Base-by-base conservation (phyloP, 2,329 filamentous ascomycete species). In the Dactylellina sp. region DNA sequence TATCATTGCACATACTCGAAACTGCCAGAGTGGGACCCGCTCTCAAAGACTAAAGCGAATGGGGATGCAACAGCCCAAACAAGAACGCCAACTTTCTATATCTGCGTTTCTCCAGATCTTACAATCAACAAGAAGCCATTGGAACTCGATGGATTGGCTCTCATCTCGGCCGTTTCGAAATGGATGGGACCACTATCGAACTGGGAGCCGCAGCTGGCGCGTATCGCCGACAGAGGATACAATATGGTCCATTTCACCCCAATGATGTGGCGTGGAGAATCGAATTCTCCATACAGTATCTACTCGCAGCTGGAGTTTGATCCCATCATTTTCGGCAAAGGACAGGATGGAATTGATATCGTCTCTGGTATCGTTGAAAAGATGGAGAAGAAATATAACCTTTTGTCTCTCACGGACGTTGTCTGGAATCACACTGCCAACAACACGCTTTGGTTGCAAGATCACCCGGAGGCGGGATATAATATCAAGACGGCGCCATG, bases 211-310 rank as follows among this genome's bases (percentile, higher is more conserved):
- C 94, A 98, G 80, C 83, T 99, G 66, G 86, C 87, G 65, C 93
- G 95, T 25, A 97, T 99, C 80, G 91, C 91, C 80, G 88, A 91
- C 79, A 87, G 95, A 75, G 93, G 93, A 49, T 99, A 99, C 85
- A 99, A 99, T 83, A 97, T 98, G 93, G 89, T 99, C 72, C 95
- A 99, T 81, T 99, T 99, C 81, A 97, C 95, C 1, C 95, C 95
- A 7, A 84, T 99, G 77, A 95, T 96, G 85, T 86, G 90, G 70
- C 89, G 95, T 71, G 95, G 95, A 66, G 86, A 85, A 47, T 99
- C 95, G 59, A 97, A 99, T 80, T 99, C 95, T 0, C 95, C 95
- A 0, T 99, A 98, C 84, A 99, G 95, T 81, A 87, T 99, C 78
- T 97, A 91, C 80, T 91, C 99, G 79, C 96, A 99, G 83, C 85